phyloP scores from a whole-genome alignment of 1,284 basidiomycete species.

The Rhodotorula sp. region DNA sequence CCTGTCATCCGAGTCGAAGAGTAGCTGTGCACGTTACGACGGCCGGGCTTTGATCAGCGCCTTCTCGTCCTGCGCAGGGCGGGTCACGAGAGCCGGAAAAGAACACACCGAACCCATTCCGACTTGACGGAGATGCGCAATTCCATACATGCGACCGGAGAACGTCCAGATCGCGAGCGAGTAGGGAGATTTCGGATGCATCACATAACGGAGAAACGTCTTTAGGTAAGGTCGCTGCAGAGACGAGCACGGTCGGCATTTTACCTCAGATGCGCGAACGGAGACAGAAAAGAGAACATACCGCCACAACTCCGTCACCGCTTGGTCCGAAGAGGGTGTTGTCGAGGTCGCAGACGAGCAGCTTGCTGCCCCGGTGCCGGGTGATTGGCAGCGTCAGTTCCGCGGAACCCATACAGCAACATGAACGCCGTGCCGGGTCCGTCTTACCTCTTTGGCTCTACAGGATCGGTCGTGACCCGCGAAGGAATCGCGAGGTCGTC shows the following conservation, averaged over 20 bases:
- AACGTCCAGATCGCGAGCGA: constrained; percentile 32
- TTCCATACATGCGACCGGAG: constrained; percentile 13
- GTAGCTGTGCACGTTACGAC: background rate
- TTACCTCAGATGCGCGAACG: background rate
- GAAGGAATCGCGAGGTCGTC: background rate
- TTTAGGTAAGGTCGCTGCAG: constrained; percentile 24
- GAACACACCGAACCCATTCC: constrained; percentile 24
- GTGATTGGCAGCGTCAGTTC: background rate
- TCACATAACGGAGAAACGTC: constrained; percentile 33
- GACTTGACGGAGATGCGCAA: constrained; percentile 22
- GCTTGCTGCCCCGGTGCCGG: background rate
- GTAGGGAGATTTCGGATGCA: constrained; percentile 21
- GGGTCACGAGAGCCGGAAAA: too few relatives aligned
- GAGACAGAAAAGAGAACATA: background rate
- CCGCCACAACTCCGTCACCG: constrained; percentile 16
- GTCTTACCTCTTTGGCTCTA: constrained; percentile 9
- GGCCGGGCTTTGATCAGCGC: too few relatives aligned
- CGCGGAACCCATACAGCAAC: too few relatives aligned
- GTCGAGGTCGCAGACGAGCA: constrained; percentile 26
- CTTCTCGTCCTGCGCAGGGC: background rate
- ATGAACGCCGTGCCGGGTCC: too few relatives aligned
- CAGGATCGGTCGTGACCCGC: background rate
- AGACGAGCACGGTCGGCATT: background rate
- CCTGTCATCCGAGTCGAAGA: constrained; percentile 12
- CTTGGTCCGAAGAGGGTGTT: constrained; percentile 33